Conservation (phyloP, 208 protist species). For the Wallacemonas collosoma region DNA sequence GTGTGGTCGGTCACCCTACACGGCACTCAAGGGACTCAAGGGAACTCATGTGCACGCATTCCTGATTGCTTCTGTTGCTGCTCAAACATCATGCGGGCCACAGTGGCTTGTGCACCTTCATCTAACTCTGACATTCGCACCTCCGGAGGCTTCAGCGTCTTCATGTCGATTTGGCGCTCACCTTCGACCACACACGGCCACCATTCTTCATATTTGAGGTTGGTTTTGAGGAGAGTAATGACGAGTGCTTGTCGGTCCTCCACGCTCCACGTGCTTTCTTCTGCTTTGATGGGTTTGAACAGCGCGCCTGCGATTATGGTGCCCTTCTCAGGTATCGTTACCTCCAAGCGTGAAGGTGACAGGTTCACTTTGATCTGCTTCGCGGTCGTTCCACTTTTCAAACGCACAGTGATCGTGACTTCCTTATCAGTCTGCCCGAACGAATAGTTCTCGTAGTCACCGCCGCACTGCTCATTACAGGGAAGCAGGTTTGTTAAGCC, state of each 20-base stretch:
- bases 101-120: slow-evolving; percentile 78
- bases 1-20: too few relatives aligned
- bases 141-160: slow-evolving; percentile 79
- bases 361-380: slow-evolving; percentile 75
- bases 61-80: slow-evolving; percentile 64
- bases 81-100: slow-evolving; percentile 93
- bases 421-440: slow-evolving; percentile 85
- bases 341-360: slow-evolving; percentile 33
- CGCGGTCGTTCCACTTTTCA: slow-evolving; percentile 45
- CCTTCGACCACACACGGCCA: slow-evolving; percentile 75
- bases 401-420: slow-evolving; percentile 63
- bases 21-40: neutral
- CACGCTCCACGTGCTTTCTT: slow-evolving; percentile 86
- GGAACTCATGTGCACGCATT: neutral
- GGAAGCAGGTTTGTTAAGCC: slow-evolving; percentile 71
- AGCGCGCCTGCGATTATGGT: slow-evolving; percentile 69
- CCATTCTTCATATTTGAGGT: slow-evolving; percentile 88
- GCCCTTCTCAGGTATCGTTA: slow-evolving; percentile 46
- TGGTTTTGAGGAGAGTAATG: slow-evolving; percentile 77
- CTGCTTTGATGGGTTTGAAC: slow-evolving; percentile 77
- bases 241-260: slow-evolving; percentile 67
- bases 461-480: slow-evolving; percentile 83
- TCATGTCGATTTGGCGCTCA: slow-evolving; percentile 89
- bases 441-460: slow-evolving; percentile 75
- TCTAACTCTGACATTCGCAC: slow-evolving; percentile 78